Evolutionary conservation across 495 filamentous ascomycete genomes (phyloP), one percentile per base, ranked within the genome.

Genomic region (Pyrenula aspistea): DNA sequence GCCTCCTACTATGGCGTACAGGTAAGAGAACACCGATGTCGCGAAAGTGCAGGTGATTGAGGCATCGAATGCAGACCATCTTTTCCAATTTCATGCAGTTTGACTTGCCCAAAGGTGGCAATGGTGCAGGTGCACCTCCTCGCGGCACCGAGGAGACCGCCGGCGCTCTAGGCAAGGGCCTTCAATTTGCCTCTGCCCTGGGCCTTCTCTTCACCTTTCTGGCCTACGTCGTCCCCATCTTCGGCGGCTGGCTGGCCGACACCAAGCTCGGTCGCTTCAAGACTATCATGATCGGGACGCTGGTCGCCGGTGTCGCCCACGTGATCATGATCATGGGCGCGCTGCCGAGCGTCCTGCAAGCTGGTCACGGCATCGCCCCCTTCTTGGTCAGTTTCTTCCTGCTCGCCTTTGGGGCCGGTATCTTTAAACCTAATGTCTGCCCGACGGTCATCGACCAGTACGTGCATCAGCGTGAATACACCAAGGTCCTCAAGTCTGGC

Each of bases 221-320:
- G 54, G 76, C 77, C 0, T 86, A 85, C 56, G 63, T 76, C 4
- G 61, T 84, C 21, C 82, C 83, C 4, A 72, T 84, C 52, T 73
- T 78, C 53, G 80, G 80, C 25, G 81, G 72, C 1, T 83, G 79
- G 79, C 62, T 83, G 56, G 77, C 81, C 53, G 83, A 86, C 61
- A 71, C 73, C 0, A 71, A 73, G 55, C 73, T 76, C 15, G 83
- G 83, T 12, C 77, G 82, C 10, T 73, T 67, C 60, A 66, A 63
- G 50, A 66, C 68, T 1, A 85, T 88, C 58, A 72, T 75, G 63
- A 74, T 78, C 60, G 85, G 85, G 64, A 78, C 86, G 0, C 47
- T 61, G 0, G 74, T 88, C n/a, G 86, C 81, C 57, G 78, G 84
- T 62, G 47, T 84, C 54, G 82, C 82, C n/a, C 83, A 87, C 63